These are phyloP conservation scores for Malassezia cuniculi DNA, from an alignment of 1,284 basidiomycete genomes.

Conservation along the genomic window DNA sequence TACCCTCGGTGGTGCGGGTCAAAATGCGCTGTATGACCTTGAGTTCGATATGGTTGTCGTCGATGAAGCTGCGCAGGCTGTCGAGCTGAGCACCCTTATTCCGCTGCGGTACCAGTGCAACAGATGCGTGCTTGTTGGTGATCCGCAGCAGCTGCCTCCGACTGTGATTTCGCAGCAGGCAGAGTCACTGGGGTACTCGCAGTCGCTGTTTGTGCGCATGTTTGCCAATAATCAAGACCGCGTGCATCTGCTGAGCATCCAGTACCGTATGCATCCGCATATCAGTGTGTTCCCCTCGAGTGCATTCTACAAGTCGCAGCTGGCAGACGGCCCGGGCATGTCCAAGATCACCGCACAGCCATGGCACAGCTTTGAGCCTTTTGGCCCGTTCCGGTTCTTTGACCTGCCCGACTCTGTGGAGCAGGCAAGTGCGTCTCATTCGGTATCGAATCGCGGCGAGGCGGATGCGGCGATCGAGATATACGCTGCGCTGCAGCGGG, in stretches of 20 bases:
- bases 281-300: conserved; percentile 81
- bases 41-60: conserved; percentile 94
- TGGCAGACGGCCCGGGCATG: conserved; percentile 84
- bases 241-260: conserved; percentile 86
- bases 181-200: conserved; percentile 66
- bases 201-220: conserved; percentile 82
- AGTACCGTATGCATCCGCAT: conserved; percentile 98
- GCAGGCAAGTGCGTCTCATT: conserved; percentile 52
- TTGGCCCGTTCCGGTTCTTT: conserved; percentile 81
- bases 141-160: conserved; percentile 91
- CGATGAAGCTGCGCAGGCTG: conserved; percentile 94
- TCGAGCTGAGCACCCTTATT: conserved; percentile 91
- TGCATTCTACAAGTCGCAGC: conserved; percentile 70
- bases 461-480: conserved; percentile 64
- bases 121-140: conserved; percentile 87
- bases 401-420: conserved; percentile 51
- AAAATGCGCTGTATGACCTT: conserved; percentile 68
- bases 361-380: conserved; percentile 70
- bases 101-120: conserved; percentile 77
- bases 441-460: conserved; percentile 67
- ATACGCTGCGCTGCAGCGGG: conserved; percentile 61
- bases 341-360: conserved; percentile 63
- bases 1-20: conserved; percentile 74
- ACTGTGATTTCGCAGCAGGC: conserved; percentile 87
- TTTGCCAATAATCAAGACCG: conserved; percentile 64